Percentiles rank a stretch among this genome's conserved stretches.
Conservation (phyloP, 768 basidiomycete species). For the Russula sp. region DNA sequence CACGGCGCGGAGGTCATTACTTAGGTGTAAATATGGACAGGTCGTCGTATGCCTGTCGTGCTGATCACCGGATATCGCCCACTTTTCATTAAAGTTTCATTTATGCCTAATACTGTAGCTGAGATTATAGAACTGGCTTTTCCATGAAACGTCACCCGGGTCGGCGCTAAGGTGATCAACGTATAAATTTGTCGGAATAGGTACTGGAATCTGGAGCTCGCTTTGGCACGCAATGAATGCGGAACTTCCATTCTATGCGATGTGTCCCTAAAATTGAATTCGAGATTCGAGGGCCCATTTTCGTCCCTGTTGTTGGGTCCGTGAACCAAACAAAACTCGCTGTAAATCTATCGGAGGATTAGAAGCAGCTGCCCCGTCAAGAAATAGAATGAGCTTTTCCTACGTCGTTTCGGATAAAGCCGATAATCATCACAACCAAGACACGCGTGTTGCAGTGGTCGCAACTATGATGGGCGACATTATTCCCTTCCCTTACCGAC, state of each 20-base stretch:
- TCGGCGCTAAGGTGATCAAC: not conserved
- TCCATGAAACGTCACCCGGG: not conserved
- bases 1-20: constrained; percentile 79
- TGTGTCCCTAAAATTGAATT: too few species aligned
- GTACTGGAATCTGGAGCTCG: not conserved
- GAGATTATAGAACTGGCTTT: not conserved
- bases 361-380: not conserved
- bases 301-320: not conserved
- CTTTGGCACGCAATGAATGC: not conserved
- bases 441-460: not conserved
- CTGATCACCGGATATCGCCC: not conserved
- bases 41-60: not conserved
- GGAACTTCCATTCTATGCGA: not conserved
- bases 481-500: constrained; percentile 37
- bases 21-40: constrained; percentile 7
- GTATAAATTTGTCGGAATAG: not conserved
- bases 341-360: not conserved
- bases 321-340: not conserved
- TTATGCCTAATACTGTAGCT: not conserved
- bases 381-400: not conserved
- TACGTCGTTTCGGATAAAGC: not conserved
- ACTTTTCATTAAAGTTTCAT: not conserved
- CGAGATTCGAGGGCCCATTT: too few species aligned
- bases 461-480: not conserved
- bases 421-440: not conserved